Evolutionary conservation across 2,329 filamentous ascomycete species (phyloP).

Genomic region (Tothia fuscella): DNA sequence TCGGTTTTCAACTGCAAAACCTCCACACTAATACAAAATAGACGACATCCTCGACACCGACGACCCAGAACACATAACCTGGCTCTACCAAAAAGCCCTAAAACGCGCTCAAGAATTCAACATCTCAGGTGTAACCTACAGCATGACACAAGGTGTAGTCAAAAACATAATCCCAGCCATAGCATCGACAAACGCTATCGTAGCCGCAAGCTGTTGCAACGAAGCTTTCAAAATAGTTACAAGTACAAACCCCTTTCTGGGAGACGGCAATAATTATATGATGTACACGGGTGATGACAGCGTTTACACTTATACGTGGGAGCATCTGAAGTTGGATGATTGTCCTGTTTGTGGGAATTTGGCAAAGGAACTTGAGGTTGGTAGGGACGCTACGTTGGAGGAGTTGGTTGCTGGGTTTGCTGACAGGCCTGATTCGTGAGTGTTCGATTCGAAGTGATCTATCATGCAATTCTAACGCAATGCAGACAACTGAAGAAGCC

Average conservation of each 20-base stretch:
- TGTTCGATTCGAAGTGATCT: conserved; percentile 5
- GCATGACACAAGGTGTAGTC: conserved; percentile 90
- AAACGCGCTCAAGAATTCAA: conserved; percentile 75
- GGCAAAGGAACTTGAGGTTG: conserved; percentile 61
- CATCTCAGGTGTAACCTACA: conserved; percentile 87
- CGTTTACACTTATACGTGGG: conserved; percentile 95
- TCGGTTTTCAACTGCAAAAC: too few species aligned
- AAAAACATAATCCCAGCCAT: conserved; percentile 99
- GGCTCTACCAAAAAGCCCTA: conserved; percentile 81
- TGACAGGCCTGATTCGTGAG: conserved; percentile 61
- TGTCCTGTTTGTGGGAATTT: conserved; percentile 87
- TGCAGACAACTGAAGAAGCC: conserved; percentile 78
- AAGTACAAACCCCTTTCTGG: conserved; percentile 66
- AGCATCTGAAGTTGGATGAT: conserved; percentile 85
- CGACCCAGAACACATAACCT: conserved; percentile 93
- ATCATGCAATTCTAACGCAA: conserved; percentile 13
- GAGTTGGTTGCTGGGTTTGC: conserved; percentile 79
- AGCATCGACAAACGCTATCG: conserved; percentile 92
- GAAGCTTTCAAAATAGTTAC: conserved; percentile 93
- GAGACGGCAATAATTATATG: conserved; percentile 77
- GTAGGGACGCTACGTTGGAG: conserved; percentile 60
- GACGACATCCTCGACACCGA: conserved; percentile 86
- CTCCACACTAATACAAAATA: neutral
- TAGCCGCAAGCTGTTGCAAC: conserved; percentile 91
- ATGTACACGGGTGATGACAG: conserved; percentile 96